These are phyloP conservation scores for Candida koratica DNA, from an alignment of 805 yeast genomes.

Conservation along the genomic window DNA sequence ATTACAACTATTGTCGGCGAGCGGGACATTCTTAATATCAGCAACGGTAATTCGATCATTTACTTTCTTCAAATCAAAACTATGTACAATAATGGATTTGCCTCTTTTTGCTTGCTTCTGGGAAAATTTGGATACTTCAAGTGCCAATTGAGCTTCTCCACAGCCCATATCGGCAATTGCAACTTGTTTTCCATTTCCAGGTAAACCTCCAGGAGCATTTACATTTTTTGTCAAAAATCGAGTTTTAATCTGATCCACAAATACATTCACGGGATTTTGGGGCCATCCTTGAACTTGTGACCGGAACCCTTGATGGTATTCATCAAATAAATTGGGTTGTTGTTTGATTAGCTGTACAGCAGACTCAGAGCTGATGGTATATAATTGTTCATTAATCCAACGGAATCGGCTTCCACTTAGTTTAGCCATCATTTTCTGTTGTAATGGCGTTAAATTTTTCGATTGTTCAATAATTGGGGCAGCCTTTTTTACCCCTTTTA, in stretches of 20 bases:
- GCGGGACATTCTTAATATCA: constrained; percentile 86
- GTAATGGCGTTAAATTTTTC: constrained; percentile 71
- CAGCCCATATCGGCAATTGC: constrained; percentile 98
- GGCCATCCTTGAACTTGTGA: constrained; percentile 98
- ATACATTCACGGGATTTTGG: constrained; percentile 93
- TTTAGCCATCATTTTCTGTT: constrained; percentile 93
- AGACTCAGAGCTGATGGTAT: constrained; percentile 74
- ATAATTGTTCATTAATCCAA: constrained; percentile 97
- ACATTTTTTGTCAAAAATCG: constrained; percentile 62
- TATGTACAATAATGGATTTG: constrained; percentile 58
- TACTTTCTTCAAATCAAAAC: constrained; percentile 88
- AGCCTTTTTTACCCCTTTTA: not conserved
- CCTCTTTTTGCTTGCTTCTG: constrained; percentile 31
- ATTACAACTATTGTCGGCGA: constrained; percentile 72
- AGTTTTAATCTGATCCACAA: constrained; percentile 64
- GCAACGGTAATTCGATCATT: constrained; percentile 94
- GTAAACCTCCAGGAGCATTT: constrained; percentile 94
- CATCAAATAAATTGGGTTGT: constrained; percentile 88
- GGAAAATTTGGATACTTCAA: constrained; percentile 55
- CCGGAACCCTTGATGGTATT: constrained; percentile 92
- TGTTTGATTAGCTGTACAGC: constrained; percentile 70
- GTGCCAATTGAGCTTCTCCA: constrained; percentile 90
- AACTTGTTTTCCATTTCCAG: constrained; percentile 62
- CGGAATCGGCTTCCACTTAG: constrained; percentile 92
- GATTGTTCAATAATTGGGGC: not conserved